These are phyloP conservation scores for Metschnikowia baotianmanensis DNA, from an alignment of 805 yeast species.

Conservation along the genomic window DNA sequence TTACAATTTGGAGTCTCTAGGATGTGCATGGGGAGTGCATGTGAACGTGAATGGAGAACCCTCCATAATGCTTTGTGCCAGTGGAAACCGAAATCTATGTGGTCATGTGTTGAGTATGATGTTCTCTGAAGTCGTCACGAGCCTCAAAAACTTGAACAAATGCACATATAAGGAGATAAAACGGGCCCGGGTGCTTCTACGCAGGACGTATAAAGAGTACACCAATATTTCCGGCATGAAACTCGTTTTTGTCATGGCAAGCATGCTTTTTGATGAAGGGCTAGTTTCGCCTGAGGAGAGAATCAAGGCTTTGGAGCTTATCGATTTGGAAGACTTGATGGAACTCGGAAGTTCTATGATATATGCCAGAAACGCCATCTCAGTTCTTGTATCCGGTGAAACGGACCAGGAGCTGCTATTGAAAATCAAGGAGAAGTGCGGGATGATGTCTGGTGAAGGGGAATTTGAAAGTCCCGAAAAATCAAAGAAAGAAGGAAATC, in stretches of 20 bases:
- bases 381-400: slow-evolving; percentile 54
- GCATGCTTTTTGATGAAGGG: slow-evolving; percentile 54
- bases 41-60: slow-evolving; percentile 56
- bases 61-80: slow-evolving; percentile 49
- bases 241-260: slow-evolving; percentile 48
- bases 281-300: slow-evolving; percentile 56
- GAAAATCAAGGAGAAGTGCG: slow-evolving; percentile 13
- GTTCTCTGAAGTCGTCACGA: slow-evolving; percentile 26
- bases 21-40: slow-evolving; percentile 54
- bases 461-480: too few species aligned
- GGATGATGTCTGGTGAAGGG: too few species aligned
- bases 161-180: slow-evolving; percentile 35
- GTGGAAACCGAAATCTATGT: slow-evolving; percentile 51
- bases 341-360: slow-evolving; percentile 28
- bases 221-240: slow-evolving; percentile 44
- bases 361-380: slow-evolving; percentile 29
- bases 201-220: slow-evolving; percentile 47
- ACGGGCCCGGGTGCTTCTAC: slow-evolving; percentile 45
- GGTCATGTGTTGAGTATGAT: slow-evolving; percentile 32
- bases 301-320: slow-evolving; percentile 51
- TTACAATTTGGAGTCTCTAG: slow-evolving; percentile 54
- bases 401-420: slow-evolving; percentile 21
- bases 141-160: slow-evolving; percentile 12
- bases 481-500: not conserved
- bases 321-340: slow-evolving; percentile 37